Conservation (phyloP, 2,329 filamentous ascomycete genomes). For the Aspergillus sp. region DNA sequence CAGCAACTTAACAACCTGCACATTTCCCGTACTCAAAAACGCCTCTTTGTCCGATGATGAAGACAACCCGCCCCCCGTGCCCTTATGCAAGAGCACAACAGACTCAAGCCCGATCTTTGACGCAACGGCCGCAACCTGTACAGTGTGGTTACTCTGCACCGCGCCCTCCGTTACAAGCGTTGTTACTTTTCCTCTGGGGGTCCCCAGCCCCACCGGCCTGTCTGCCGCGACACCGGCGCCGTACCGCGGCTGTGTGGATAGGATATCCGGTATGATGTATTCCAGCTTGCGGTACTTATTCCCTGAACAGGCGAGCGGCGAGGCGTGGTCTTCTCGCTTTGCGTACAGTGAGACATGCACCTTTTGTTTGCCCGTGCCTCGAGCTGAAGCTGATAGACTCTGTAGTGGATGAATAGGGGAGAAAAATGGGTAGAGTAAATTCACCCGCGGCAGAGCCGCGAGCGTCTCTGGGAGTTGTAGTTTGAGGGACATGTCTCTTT, state of each 20-base stretch:
- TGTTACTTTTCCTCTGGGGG: constrained; percentile 15
- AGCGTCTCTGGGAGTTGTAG: constrained; percentile 25
- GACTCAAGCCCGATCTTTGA: constrained; percentile 27
- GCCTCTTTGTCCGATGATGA: constrained; percentile 16
- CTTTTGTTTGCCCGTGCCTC: neutral
- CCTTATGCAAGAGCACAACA: constrained; percentile 28
- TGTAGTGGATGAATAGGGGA: constrained; percentile 35
- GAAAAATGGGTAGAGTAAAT: constrained; percentile 28
- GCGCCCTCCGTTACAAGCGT: constrained; percentile 38
- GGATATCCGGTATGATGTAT: constrained; percentile 37
- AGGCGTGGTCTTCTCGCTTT: constrained; percentile 38
- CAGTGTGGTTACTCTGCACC: constrained; percentile 39
- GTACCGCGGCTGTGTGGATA: constrained; percentile 11
- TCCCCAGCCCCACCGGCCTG: neutral
- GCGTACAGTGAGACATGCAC: constrained; percentile 26
- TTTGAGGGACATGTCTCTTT: constrained; percentile 11
- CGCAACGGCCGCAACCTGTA: constrained; percentile 34
- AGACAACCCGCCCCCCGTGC: constrained; percentile 27
- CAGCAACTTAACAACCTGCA: constrained; percentile 29
- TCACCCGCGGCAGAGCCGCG: constrained; percentile 28
- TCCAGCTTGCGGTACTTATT: constrained; percentile 43
- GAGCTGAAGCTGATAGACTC: neutral
- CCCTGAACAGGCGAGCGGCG: constrained; percentile 34
- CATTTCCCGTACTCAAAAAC: constrained; percentile 28
- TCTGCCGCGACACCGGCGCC: neutral